Base-by-base conservation (phyloP, 2,329 filamentous ascomycete genomes). In the Plenodomus tracheiphilus region DNA sequence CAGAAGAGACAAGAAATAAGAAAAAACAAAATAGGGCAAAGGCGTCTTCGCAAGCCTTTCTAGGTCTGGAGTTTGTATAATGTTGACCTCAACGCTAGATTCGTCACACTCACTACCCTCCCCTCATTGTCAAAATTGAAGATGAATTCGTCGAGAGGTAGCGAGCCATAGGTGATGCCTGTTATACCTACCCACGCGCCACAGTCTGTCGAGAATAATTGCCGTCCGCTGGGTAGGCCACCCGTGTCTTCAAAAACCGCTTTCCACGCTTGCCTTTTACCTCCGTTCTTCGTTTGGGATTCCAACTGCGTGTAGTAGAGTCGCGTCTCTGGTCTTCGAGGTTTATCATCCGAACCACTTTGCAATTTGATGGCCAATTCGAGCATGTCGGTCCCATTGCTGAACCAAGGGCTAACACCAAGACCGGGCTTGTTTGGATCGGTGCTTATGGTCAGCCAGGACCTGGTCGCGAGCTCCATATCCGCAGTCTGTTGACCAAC, bases 351-450 rank as follows among this genome's bases (percentile, higher is more conserved):
- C 0, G 49, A 39, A 10, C 61, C 60, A 8, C 40, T 40, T 36
- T 57, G 51, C 2, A 62, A 38, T 10, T 49, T 47, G 2, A 59
- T 22, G 11, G 54, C 56, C 39, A 56, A 53, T 3, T 47, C 28
- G 10, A 67, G 46, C 28, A 73, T 56, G 46, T 74, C 64, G 10
- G 65, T 62, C 8, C 66, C 67, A 39, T 72, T 70, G 39, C 48
- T 62, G 22, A 61, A 62, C 60, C 69, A 74, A 1, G 49, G 51
- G 0, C 58, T 54, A 30, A 74, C 49, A 25, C 59, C 58, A 2
- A 74, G 49, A 1, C 68, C 71, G 0, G 66, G 62, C 11, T 56
- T 53, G 8, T 49, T 48, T 1, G 55, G 61, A 21, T 64, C 57
- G 7, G 58, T 65, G 10, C 49, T 58, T 17, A 74, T 47, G 2